Evolutionary conservation across 225 moss, liverwort and hornwort genomes (phyloP).

Genomic region (Pseudisothecium myosuroides): DNA sequence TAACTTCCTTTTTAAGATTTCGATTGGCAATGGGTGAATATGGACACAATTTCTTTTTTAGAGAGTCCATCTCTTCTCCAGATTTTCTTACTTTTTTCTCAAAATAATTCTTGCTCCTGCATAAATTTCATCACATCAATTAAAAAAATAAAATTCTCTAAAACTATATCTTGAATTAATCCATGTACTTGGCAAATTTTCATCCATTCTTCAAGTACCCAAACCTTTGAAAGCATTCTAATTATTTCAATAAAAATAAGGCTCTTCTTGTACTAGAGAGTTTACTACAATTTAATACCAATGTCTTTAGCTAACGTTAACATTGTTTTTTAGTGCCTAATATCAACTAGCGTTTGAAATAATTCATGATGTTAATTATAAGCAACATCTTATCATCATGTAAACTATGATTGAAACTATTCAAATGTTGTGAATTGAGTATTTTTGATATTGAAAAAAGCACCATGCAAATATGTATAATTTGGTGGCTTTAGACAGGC

Average conservation of each 20-base stretch:
- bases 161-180: neutral
- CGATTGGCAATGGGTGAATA: constrained; percentile 33
- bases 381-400: neutral
- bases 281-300: neutral
- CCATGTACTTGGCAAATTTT: neutral
- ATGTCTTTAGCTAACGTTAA: too few relatives aligned
- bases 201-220: neutral
- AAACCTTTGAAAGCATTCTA: neutral
- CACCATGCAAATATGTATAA: neutral
- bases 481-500: too few relatives aligned
- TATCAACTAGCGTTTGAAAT: neutral
- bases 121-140: neutral
- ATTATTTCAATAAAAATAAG: neutral
- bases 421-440: neutral
- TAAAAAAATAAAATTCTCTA: neutral
- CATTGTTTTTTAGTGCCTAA: neutral
- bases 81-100: constrained; percentile 40
- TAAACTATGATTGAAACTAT: neutral
- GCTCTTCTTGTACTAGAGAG: rapidly evolving
- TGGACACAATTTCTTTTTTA: constrained; percentile 43
- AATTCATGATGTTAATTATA: neutral
- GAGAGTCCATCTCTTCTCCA: constrained; percentile 36
- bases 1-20: constrained; percentile 13
- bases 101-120: constrained; percentile 53
- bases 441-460: neutral